Evolutionary conservation across 2,329 filamentous ascomycete species (phyloP).

Genomic region (Rugonectria rugulosa): DNA sequence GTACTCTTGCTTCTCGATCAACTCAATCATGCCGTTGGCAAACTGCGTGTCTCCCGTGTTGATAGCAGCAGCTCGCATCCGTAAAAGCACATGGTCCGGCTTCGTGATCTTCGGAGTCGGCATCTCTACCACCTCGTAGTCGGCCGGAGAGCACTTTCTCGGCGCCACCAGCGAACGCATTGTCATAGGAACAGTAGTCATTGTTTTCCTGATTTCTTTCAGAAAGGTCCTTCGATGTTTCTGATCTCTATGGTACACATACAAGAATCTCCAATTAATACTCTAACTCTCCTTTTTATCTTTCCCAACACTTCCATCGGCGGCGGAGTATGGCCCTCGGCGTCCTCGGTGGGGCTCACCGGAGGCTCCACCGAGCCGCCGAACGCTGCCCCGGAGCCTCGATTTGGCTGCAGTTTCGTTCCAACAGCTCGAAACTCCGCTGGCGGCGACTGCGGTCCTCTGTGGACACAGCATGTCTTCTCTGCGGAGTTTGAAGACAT

Average conservation of each 20-base stretch:
- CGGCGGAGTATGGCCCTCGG: slow-evolving; percentile 30
- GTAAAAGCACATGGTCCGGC: slow-evolving; percentile 53
- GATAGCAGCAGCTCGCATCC: slow-evolving; percentile 47
- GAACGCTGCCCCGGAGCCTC: slow-evolving; percentile 30
- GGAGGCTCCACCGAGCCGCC: slow-evolving; percentile 36
- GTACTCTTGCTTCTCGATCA: slow-evolving; percentile 41
- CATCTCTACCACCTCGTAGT: slow-evolving; percentile 50
- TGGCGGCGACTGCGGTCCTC: no score
- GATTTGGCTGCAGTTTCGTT: neutral
- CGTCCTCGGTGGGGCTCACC: slow-evolving; percentile 22
- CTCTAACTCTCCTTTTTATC: slow-evolving; percentile 35
- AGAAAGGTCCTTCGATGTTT: no score
- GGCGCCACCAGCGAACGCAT: slow-evolving; percentile 55
- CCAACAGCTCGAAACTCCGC: slow-evolving; percentile 5
- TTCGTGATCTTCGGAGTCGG: slow-evolving; percentile 53
- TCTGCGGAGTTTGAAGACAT: neutral
- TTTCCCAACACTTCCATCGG: neutral
- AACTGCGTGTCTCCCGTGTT: slow-evolving; percentile 46
- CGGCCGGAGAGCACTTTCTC: slow-evolving; percentile 47
- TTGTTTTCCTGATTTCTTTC: slow-evolving; percentile 19
- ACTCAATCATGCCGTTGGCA: slow-evolving; percentile 34
- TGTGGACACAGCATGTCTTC: no score
- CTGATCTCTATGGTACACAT: no score
- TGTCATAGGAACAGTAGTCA: slow-evolving; percentile 44
- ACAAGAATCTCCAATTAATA: no score